Evolutionary conservation across 2,329 filamentous ascomycete species (phyloP), one percentile per base, ranked within the genome.

Genomic region (Fusarium newnesense): DNA sequence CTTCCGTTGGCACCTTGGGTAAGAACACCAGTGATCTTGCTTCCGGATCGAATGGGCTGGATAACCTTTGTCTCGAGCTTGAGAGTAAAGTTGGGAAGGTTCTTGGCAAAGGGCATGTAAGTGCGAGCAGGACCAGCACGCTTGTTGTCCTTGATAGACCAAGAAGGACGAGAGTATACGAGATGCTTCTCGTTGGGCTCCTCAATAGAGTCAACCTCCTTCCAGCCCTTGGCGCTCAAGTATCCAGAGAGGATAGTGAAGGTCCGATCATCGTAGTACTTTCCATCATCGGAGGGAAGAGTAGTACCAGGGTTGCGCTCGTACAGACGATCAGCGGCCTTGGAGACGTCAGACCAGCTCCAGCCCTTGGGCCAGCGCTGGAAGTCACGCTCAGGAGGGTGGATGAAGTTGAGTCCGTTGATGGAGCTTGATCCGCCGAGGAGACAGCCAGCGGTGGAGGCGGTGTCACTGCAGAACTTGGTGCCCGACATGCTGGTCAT

Each of bases 101-200:
- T 82, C 64, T 85, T 84, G 7, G 91, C 91, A 16, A 87, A 86
- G 7, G 91, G 89, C 11, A 94, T 87, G 78, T 94, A 94, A 0
- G 92, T 93, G 8, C 89, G 90, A 79, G 94, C 84, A 40, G 92
- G 92, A 2, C 92, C 92, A 50, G 89, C 90, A 69, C 92, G 85
- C 80, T 92, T 88, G 62, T 91, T 91, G 59, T 90, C 83, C 30
- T 85, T 84, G 78, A 90, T 93, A 86, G 93, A 94, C 84, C 90
- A 93, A 7, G 90, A 86, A 9, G 91, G 89, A 76, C 92, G 88
- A 36, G 89, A 87, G 80, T 88, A 94, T 3, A 88, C 90, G 64
- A 85, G 84, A 81, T 93, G 90, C 86, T 94, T 94, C 79, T 87
- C 79, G 59, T 87, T 84, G 1, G 91, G 90, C 53, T 85, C 83